These are phyloP conservation scores for Cryptosporidium tyzzeri DNA, from an alignment of 169 alveolate genomes.

Conservation along the genomic window DNA sequence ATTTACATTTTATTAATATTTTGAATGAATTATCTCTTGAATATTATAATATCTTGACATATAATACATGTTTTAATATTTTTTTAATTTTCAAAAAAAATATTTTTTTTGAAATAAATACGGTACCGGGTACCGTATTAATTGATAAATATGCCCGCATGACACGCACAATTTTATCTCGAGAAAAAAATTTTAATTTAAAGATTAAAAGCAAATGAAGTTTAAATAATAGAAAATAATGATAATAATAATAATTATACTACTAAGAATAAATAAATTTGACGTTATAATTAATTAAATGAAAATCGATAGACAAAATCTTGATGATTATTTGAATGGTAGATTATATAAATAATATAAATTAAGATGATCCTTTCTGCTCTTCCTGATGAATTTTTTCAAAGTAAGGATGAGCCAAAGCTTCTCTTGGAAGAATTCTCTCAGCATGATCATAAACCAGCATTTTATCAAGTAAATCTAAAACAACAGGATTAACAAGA, in stretches of 20 bases:
- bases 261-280: not conserved
- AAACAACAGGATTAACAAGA: slow-evolving; percentile 90
- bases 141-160: no score
- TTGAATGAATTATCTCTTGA: no score
- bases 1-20: not conserved
- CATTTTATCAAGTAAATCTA: slow-evolving; percentile 96
- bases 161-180: no score
- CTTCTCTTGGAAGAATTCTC: slow-evolving; percentile 97
- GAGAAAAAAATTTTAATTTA: no score
- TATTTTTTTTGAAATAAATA: no score
- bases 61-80: no score
- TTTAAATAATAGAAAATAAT: no score
- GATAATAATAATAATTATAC: not conserved
- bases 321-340: not conserved
- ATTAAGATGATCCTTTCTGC: slow-evolving; percentile 44
- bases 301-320: not conserved
- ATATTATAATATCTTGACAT: no score
- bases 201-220: no score
- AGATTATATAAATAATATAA: not conserved
- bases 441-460: slow-evolving; percentile 95
- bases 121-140: no score
- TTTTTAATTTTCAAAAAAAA: no score
- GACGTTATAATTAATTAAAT: not conserved
- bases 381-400: slow-evolving; percentile 81
- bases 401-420: slow-evolving; percentile 98